Evolutionary conservation across 768 basidiomycete genomes (phyloP), one percentile per base, ranked within the genome.

Genomic region (Coprinellus micaceus): DNA sequence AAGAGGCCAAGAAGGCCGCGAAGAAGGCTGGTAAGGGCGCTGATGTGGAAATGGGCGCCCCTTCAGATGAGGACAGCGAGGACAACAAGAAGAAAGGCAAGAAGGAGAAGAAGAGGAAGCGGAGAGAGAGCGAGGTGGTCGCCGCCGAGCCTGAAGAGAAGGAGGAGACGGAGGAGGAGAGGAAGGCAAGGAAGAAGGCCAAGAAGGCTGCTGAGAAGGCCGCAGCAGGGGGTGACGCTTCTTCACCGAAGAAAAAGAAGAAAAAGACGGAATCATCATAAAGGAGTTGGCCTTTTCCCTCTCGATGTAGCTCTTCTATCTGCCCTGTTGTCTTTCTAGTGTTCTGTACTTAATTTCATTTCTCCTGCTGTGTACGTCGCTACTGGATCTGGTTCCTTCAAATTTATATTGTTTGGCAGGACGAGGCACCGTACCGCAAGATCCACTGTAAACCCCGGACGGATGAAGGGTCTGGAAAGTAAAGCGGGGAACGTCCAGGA

Each of bases 141-240:
- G 71, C 68, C 24, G 77, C 69, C 17, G 75, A 71, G 48, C 71
- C 69, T 36, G 57, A 60, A 21, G 46, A 60, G 41, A 79, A 83
- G 64, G 82, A 77, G 49, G 91, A 94, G 75, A 89, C 89, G 26
- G 88, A 91, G 70, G 89, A 87, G 59, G 89, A 94, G 69, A 82
- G 83, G 57, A 94, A 92, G 72, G 89, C 86, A 33, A 79, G 77
- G 66, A 91, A 85, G 71, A 86, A 86, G 74, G 88, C 86, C 2
- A 77, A 77, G 61, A 91, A 90, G 68, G 91, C 87, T 15, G 87
- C 86, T 66, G 41, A 45, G 24, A 60, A 59, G 33, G 70, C 72
- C 26, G 73, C 70, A 19, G 75, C 74, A 17, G 77, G 74, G 10
- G 53, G 50, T 43, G 61, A 54, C 24, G 40, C 62, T 33, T 69